A percentile compares a stretch with the other conserved stretches of the same genome.
These are phyloP conservation scores for Nigrograna mackinnonii DNA, from an alignment of 2,329 filamentous ascomycete species.

Conservation along the genomic window DNA sequence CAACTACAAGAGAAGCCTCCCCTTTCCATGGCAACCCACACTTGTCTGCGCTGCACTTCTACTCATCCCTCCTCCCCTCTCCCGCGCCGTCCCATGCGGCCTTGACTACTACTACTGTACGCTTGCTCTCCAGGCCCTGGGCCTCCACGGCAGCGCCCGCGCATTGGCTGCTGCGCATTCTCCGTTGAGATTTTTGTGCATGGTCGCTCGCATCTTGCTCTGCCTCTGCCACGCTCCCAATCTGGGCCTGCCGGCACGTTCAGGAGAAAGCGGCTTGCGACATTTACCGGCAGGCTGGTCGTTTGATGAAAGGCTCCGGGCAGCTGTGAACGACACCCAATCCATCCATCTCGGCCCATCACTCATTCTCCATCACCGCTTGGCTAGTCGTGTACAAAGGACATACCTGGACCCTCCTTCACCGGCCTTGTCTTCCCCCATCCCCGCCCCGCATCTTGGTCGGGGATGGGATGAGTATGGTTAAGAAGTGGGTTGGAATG, in stretches of 20 bases:
- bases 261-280: constrained; percentile 4
- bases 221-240: no score
- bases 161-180: neutral
- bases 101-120: no score
- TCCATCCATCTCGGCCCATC: constrained; percentile 1
- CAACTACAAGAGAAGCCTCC: no score
- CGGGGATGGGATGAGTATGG: constrained; percentile 4
- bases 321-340: constrained; percentile 3
- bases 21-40: no score
- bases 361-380: constrained; percentile 1
- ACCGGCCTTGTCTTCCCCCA: constrained; percentile 4
- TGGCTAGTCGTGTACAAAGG: neutral
- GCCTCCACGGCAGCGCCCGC: neutral
- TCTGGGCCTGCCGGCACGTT: neutral
- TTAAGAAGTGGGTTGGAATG: neutral
- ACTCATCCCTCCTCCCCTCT: no score
- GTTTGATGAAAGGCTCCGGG: constrained; percentile 3
- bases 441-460: constrained; percentile 3
- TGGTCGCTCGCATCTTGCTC: no score
- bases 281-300: constrained; percentile 5
- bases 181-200: neutral
- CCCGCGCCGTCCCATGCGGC: no score
- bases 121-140: no score
- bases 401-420: no score
- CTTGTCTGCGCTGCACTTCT: no score